These are phyloP conservation scores for Madurella mycetomatis DNA, from an alignment of 2,329 filamentous ascomycete species.

Conservation along the genomic window DNA sequence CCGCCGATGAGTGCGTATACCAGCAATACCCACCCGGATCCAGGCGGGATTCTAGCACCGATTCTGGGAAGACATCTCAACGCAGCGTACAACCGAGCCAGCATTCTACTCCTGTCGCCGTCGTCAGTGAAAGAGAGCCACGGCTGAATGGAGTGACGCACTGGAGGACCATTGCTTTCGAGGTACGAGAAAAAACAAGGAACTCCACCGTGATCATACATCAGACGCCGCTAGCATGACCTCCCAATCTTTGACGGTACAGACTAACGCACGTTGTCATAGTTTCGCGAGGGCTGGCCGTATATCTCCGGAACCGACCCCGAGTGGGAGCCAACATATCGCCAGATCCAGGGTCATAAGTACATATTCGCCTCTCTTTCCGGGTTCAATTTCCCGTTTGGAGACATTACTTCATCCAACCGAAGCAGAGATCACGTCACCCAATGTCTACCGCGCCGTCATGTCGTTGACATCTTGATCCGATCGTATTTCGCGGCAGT, in stretches of 20 bases:
- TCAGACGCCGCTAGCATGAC: too few relatives aligned
- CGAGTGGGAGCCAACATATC: constrained; percentile 24
- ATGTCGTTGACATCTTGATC: constrained; percentile 23
- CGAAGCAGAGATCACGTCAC: constrained; percentile 20
- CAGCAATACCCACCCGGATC: constrained; percentile 17
- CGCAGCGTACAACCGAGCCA: not conserved
- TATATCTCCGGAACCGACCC: constrained; percentile 24
- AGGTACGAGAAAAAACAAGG: too few relatives aligned
- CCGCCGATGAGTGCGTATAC: constrained; percentile 26
- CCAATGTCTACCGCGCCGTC: constrained; percentile 20
- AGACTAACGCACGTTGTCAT: not conserved
- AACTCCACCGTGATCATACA: too few relatives aligned
- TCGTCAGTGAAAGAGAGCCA: too few relatives aligned
- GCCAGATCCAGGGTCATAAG: constrained; percentile 24
- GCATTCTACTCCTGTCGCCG: too few relatives aligned
- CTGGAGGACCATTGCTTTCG: too few relatives aligned
- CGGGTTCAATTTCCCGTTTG: constrained; percentile 27
- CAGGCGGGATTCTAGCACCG: constrained; percentile 5
- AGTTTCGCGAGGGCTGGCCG: constrained; percentile 26
- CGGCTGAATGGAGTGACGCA: too few relatives aligned
- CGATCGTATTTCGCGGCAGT: constrained; percentile 24
- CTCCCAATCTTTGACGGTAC: too few relatives aligned
- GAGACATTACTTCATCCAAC: constrained; percentile 15
- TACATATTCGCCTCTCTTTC: constrained; percentile 22
- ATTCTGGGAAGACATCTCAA: not conserved